Evolutionary conservation across 495 filamentous ascomycete genomes (phyloP), one percentile per base, ranked within the genome.

Genomic region (Aspergillus nidulans): DNA sequence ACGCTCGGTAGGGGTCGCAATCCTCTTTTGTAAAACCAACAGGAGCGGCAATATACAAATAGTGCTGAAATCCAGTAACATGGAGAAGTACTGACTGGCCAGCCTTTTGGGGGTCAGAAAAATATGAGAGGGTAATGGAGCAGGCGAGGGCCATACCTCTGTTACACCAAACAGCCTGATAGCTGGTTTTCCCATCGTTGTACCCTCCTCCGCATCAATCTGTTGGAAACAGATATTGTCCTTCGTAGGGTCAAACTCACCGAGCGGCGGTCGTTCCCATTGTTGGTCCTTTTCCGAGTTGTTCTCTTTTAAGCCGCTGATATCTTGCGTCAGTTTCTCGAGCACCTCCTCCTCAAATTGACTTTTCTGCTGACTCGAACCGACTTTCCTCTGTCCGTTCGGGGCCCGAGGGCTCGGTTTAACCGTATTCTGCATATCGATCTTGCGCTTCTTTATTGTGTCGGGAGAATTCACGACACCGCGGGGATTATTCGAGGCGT

Each of bases 141-240:
- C 32, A 18, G 8, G 9, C n/a, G 24, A 32, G 4, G 23, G 47
- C 10, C 16, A 57, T 74, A 87, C 87, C 79, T 94, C 89, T n/a
- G 92, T 97, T n/a, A 97, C 90, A 61, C 94, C 94, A 69, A 97
- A 99, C 13, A 99, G 80, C 70, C 90, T 90, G 55, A 97, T 79
- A 0, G 88, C 82, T 1, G 87, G 75, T 62, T 81, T 85, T 55
- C 85, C 85, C 67, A 79, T 62, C 6, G 96, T 59, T 3, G 81
- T 84, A 18, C 94, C 92, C 69, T 97, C 92, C 61, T 97, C 92
- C 4, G 84, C 87, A 59, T 99, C 94, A 66, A 99, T 97, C 65
- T 95, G 89, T 70, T 97, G 94, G 69, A 97, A 97, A 63, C 80
- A 84, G 10, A 99, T 77, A 55, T 72, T 88, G 40, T 94, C 82